A percentile compares a stretch with the other conserved stretches of the same genome.
These are phyloP conservation scores for Trichoderma orchidacearum DNA, from an alignment of 495 filamentous ascomycete species.

Conservation along the genomic window DNA sequence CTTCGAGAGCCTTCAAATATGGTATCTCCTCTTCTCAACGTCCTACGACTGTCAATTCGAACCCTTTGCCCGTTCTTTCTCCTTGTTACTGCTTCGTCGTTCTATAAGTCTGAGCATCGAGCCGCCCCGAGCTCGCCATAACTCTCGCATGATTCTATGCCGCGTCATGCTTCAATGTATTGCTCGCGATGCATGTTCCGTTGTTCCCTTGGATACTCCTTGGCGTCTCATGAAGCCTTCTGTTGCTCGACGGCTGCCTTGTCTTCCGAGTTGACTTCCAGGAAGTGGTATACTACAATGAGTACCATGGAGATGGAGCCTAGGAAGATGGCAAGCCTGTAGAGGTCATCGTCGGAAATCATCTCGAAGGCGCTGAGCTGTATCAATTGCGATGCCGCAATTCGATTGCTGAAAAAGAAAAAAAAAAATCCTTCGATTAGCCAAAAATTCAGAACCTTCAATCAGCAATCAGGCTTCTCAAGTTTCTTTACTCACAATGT, in stretches of 20 bases:
- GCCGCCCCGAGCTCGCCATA: background rate
- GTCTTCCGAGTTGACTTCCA: conserved; percentile 74
- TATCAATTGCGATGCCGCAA: background rate
- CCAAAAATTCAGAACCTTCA: too few relatives aligned
- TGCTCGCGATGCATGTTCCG: background rate
- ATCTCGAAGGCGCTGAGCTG: conserved; percentile 30
- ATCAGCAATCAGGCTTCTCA: background rate
- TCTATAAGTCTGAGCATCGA: background rate
- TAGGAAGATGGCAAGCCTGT: conserved; percentile 82
- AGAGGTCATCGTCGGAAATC: conserved; percentile 78
- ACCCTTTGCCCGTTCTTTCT: background rate
- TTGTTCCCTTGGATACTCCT: too few relatives aligned
- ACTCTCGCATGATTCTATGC: background rate
- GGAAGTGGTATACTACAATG: conserved; percentile 91
- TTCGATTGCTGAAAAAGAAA: background rate
- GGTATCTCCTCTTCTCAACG: background rate
- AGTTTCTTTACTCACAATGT: background rate
- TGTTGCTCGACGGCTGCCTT: conserved; percentile 6
- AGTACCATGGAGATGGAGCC: conserved; percentile 86
- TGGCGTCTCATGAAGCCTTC: conserved; percentile 8
- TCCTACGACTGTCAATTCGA: background rate
- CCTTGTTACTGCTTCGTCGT: background rate
- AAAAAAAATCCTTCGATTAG: too few relatives aligned
- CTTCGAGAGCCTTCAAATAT: background rate
- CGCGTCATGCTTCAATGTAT: background rate